Evolutionary conservation across 352 stramenopile species (phyloP), one percentile per base, ranked within the genome.

Genomic region (Globisporangium mamillatum): DNA sequence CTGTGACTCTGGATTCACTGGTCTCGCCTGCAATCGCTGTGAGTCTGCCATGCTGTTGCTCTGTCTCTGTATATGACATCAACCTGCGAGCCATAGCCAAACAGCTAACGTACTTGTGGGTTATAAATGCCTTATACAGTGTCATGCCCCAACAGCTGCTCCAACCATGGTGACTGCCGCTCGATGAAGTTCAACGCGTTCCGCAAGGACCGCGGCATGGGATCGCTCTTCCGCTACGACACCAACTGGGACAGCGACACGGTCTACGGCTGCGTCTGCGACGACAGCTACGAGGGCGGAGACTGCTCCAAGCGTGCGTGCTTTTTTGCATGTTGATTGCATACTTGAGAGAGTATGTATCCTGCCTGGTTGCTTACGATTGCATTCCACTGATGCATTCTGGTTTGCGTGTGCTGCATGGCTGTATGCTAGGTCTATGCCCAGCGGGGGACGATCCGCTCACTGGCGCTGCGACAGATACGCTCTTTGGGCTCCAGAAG

Each of bases 181-280:
- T 92, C 82, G 6, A 89, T 92, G 78, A 81, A 76, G 38, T 79
- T 88, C 60, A 56, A 90, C 55, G 84, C 84, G 9, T 69, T 71
- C 29, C 78, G 77, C 38, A 93, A 93, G 63, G 83, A 93, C 70
- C 77, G 71, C 54, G 84, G 84, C 14, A 34, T 87, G 10, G 81
- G 82, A 8, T 64, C 76, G 38, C 44, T 66, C 10, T 77, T 91
- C 53, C 55, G 66, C 16, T 93, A 93, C 60, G 73, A 82, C 14
- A 34, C 66, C 24, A 75, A 80, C 58, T 98, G 92, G 92, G 92
- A 98, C 76, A 84, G 78, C 34, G 81, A 95, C 46, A 95, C 91
- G 77, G 84, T 97, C 22, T 90, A 94, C 64, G 92, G 92, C 62
- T 98, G 92, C 72, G 75, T 95, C 34, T 98, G 92, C 75, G 78